Evolutionary conservation across 78 protist species (phyloP).

Genomic region (Pelomyxa schiedti): DNA sequence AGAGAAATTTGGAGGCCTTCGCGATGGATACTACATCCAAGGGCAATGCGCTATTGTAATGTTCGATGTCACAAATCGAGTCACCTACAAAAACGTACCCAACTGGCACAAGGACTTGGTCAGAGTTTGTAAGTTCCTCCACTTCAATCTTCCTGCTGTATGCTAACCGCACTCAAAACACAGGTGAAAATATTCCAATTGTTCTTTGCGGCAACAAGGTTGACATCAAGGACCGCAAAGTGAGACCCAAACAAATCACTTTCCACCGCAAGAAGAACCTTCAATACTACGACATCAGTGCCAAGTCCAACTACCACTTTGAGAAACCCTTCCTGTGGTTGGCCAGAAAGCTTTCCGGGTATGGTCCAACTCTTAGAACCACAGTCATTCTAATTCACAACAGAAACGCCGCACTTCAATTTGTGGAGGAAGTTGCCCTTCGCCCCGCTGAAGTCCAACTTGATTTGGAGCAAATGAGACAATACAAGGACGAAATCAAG

Average conservation of each 20-base stretch:
- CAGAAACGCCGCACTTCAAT: conserved; percentile 49
- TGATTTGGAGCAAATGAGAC: conserved; percentile 32
- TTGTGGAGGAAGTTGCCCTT: conserved; percentile 52
- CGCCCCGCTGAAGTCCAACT: conserved; percentile 51
- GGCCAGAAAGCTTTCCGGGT: conserved; percentile 81
- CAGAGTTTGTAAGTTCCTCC: conserved; percentile 95
- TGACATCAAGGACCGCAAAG: conserved; percentile 92
- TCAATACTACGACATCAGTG: conserved; percentile 96
- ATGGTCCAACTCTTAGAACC: not conserved
- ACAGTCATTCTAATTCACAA: not conserved
- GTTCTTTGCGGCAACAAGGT: conserved; percentile 99
- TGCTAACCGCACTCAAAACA: no score
- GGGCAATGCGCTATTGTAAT: conserved; percentile 97
- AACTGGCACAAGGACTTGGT: conserved; percentile 94
- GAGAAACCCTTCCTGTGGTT: conserved; percentile 99
- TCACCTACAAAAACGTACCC: conserved; percentile 95
- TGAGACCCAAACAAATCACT: conserved; percentile 87
- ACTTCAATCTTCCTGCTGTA: no score
- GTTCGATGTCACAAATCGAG: conserved; percentile 98
- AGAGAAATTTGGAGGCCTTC: conserved; percentile 98
- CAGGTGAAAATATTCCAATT: conserved; percentile 95
- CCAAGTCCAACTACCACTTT: conserved; percentile 97
- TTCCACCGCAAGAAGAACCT: conserved; percentile 97
- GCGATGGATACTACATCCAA: conserved; percentile 95
- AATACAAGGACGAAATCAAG: conserved; percentile 54